These are phyloP conservation scores for Alternaria sp. DNA, from an alignment of 2,329 filamentous ascomycete species.

Conservation along the genomic window DNA sequence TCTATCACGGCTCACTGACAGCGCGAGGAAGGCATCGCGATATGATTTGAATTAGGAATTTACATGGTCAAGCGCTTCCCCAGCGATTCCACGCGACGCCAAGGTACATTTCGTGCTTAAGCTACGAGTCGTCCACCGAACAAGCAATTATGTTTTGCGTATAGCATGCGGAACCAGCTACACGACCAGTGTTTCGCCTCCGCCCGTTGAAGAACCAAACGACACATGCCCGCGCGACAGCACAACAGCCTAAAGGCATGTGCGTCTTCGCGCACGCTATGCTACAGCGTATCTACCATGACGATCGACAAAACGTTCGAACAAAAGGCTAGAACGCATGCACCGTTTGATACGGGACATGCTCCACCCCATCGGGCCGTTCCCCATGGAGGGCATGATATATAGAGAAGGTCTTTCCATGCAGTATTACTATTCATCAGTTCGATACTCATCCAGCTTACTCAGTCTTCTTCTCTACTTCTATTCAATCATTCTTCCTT, in stretches of 20 bases:
- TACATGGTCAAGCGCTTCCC: background rate
- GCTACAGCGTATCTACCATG: constrained; percentile 8
- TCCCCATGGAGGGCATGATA: background rate
- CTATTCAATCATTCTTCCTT: constrained; percentile 12
- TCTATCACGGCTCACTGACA: background rate
- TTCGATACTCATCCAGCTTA: constrained; percentile 16
- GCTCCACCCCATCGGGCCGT: constrained; percentile 2
- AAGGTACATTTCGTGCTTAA: background rate
- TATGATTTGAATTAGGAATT: background rate
- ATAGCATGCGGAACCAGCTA: constrained; percentile 9
- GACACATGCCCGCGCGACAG: constrained; percentile 18
- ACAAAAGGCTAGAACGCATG: constrained; percentile 6
- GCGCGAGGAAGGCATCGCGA: background rate
- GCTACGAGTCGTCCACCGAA: background rate
- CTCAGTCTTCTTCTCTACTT: constrained; percentile 9
- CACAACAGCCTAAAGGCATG: constrained; percentile 26
- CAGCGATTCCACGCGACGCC: background rate
- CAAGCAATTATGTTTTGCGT: background rate
- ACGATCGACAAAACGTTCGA: background rate
- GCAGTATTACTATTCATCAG: background rate
- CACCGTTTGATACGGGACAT: constrained; percentile 12
- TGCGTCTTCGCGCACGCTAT: constrained; percentile 15
- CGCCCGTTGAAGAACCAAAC: constrained; percentile 31
- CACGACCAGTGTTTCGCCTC: constrained; percentile 29
- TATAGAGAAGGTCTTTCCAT: constrained; percentile 12